Conservation (phyloP, 2,329 filamentous ascomycete genomes). For the Fusarium sp. region DNA sequence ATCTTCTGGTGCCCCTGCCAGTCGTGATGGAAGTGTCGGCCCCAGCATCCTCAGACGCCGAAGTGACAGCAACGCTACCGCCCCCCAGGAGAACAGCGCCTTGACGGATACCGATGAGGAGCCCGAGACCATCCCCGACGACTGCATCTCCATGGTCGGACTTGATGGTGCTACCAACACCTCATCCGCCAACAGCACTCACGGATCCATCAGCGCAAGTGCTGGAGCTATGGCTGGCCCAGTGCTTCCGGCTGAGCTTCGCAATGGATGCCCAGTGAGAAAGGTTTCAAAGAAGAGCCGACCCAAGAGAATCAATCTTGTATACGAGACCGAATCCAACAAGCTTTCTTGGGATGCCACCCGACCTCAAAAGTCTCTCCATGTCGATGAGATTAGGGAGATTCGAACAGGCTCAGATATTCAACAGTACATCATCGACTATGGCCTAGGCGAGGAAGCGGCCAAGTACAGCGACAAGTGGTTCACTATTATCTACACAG, state of each 20-base stretch:
- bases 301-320: conserved; percentile 74
- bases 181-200: conserved; percentile 59
- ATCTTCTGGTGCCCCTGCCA: conserved; percentile 79
- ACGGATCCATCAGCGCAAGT: conserved; percentile 57
- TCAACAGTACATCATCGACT: conserved; percentile 88
- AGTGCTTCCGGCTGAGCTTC: conserved; percentile 78
- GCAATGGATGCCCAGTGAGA: conserved; percentile 79
- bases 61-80: conserved; percentile 86
- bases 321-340: conserved; percentile 83
- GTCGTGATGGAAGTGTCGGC: conserved; percentile 87
- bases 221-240: conserved; percentile 67
- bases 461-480: conserved; percentile 69
- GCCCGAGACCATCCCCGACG: conserved; percentile 53
- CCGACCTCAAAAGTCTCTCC: conserved; percentile 83
- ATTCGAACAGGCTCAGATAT: conserved; percentile 86
- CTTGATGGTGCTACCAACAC: conserved; percentile 58
- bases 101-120: conserved; percentile 62
- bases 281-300: conserved; percentile 86
- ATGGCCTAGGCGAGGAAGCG: conserved; percentile 69
- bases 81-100: conserved; percentile 60
- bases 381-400: conserved; percentile 94
- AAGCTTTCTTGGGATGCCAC: conserved; percentile 89
- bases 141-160: conserved; percentile 49
- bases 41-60: conserved; percentile 87
- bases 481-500: conserved; percentile 90